A percentile compares a stretch with the other conserved stretches of the same genome.
Conservation (phyloP, 805 yeast species). For the Saturnispora quitensis region DNA sequence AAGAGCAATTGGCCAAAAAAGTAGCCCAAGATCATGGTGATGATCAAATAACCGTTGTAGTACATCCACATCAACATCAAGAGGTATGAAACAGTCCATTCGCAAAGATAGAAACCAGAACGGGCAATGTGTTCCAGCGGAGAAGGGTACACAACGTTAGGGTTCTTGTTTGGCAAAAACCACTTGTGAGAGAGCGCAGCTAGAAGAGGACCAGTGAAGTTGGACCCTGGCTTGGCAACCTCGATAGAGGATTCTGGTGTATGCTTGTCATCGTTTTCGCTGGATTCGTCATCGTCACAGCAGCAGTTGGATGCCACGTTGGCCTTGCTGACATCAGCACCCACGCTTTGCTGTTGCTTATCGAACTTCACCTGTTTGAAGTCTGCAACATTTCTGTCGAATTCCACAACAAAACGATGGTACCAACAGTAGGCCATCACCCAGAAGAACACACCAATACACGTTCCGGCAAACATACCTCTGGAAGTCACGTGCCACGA, state of each 20-base stretch:
- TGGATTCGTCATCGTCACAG: conserved; percentile 1
- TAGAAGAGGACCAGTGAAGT: conserved; percentile 16
- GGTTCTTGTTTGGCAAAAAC: conserved; percentile 15
- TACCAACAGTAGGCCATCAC: conserved; percentile 51
- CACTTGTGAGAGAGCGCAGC: conserved; percentile 23
- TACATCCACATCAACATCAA: conserved; percentile 70
- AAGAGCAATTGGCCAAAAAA: conserved; percentile 48
- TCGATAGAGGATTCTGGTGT: not conserved
- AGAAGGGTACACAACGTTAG: conserved; percentile 28
- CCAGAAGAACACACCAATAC: conserved; percentile 57
- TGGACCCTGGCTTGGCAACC: conserved; percentile 10
- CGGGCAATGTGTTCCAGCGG: conserved; percentile 44
- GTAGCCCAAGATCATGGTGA: conserved; percentile 55
- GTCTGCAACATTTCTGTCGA: conserved; percentile 32
- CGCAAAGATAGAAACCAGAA: conserved; percentile 41
- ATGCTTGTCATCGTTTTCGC: not conserved
- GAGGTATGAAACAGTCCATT: conserved; percentile 56
- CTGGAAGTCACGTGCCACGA: conserved; percentile 53
- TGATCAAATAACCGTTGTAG: conserved; percentile 60
- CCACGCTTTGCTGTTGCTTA: not conserved
- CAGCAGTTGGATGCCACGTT: conserved; percentile 3
- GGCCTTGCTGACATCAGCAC: not conserved
- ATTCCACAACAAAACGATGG: conserved; percentile 46
- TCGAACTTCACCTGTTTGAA: conserved; percentile 10
- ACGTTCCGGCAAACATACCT: conserved; percentile 65